phyloP scores from a whole-genome alignment of 2,329 filamentous ascomycete genomes.

The Alternaria postmessia region DNA sequence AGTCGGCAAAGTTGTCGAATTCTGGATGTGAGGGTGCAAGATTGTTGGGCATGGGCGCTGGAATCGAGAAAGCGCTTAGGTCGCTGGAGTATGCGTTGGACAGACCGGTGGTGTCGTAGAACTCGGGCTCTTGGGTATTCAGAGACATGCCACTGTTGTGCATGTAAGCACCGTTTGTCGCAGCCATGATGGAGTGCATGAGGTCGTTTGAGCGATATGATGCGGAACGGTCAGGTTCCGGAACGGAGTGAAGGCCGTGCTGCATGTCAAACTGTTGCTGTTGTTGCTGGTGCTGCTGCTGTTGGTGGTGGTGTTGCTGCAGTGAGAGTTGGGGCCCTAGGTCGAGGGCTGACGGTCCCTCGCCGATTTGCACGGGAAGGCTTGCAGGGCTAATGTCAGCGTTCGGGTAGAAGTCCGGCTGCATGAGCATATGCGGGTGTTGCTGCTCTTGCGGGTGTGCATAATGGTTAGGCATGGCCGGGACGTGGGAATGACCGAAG shows the following conservation, averaged over 20 bases:
- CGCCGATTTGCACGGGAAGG: constrained; percentile 43
- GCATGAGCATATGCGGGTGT: constrained; percentile 37
- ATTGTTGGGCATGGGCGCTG: constrained; percentile 33
- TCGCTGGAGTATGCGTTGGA: constrained; percentile 33
- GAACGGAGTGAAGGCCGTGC: constrained; percentile 43
- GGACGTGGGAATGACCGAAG: constrained; percentile 35
- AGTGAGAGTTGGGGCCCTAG: constrained; percentile 41
- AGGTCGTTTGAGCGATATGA: constrained; percentile 43
- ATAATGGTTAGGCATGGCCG: constrained; percentile 32
- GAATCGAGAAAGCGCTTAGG: constrained; percentile 33
- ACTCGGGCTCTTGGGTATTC: constrained; percentile 34
- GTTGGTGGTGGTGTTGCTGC: constrained; percentile 40
- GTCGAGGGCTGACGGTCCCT: constrained; percentile 43
- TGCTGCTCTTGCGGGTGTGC: constrained; percentile 30
- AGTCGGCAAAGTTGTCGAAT: constrained; percentile 39
- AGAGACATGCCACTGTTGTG: constrained; percentile 37
- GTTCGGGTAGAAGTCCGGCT: constrained; percentile 38
- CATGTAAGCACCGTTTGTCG: constrained; percentile 46
- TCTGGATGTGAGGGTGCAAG: constrained; percentile 31
- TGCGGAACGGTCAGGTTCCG: constrained; percentile 40
- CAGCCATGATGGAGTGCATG: constrained; percentile 50
- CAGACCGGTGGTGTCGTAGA: constrained; percentile 34
- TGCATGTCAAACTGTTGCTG: constrained; percentile 48
- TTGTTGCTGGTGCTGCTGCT: constrained; percentile 23
- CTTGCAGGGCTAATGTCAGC: constrained; percentile 49